Evolutionary conservation across 2,329 filamentous ascomycete genomes (phyloP), one percentile per base, ranked within the genome.

Genomic region (Colletotrichum sp.): DNA sequence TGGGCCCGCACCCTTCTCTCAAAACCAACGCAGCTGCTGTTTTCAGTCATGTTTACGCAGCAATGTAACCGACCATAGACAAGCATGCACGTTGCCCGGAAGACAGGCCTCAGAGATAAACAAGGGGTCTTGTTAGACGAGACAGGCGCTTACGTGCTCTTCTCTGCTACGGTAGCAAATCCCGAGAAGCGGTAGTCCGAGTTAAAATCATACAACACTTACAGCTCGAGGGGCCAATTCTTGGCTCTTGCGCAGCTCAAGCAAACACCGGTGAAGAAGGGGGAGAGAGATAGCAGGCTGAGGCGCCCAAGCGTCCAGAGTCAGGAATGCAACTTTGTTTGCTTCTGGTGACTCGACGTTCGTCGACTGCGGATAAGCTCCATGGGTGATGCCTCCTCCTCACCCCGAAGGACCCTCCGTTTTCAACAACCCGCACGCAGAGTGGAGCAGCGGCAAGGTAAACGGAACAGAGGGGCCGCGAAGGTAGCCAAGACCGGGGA

Each of bases 311-410:
- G 61, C 24, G 9, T 34, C 34, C 7, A 39, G 36, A 71, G 59
- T 63, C 68, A 67, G 39, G 6, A 63, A 39, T 9, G 8, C 36
- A 34, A 61, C 63, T 39, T 21, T 7, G 18, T 39, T 9, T 14
- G 8, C 7, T 4, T 52, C 34, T n/a, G 21, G 24, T 57, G 72
- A 72, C 52, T 68, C 61, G 24, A 21, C 14, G 4, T 6, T 8
- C 57, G 57, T 30, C 57, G 57, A 60, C 57, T n/a, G 26, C 16
- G 14, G 57, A 30, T 30, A 30, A 28, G 26, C 12, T 32, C 8
- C 55, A 68, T 68, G 72, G 72, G 55, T 71, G 36, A 74, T 74
- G 71, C 71, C 55, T 74, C 59, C 39, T 10, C 39, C 18, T 18
- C 21, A 12, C 14, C 14, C 7, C 26, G 18, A 8, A 36, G 21